A percentile compares a stretch with the other conserved stretches of the same genome.
Conservation (phyloP, 306 rosid genomes). For the Gleditsia sinensis region DNA sequence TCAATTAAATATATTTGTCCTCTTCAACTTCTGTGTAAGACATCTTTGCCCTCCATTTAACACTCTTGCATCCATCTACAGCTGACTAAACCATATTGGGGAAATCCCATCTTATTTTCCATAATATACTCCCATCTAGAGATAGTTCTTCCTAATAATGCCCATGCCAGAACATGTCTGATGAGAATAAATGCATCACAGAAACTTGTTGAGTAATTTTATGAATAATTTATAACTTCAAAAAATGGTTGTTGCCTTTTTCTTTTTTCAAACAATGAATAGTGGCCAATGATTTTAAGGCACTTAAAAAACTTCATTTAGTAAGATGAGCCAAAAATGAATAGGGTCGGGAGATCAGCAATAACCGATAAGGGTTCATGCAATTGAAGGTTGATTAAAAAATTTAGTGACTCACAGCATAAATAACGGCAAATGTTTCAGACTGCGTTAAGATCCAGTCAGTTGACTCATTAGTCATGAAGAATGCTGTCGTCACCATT, state of each 20-base stretch:
- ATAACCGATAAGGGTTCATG: not conserved
- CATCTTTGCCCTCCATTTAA: not conserved
- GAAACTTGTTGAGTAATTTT: slow-evolving; percentile 11
- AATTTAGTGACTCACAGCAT: slow-evolving; percentile 68
- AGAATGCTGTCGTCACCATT: slow-evolving; percentile 81
- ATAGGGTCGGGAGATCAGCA: not conserved
- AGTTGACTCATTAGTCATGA: slow-evolving; percentile 70
- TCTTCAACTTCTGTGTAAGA: not conserved
- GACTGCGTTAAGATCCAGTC: slow-evolving; percentile 83
- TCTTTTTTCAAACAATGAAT: slow-evolving; percentile 13
- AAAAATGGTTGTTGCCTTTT: not conserved
- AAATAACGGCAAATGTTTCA: slow-evolving; percentile 80
- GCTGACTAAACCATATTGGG: not conserved
- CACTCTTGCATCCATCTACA: slow-evolving; percentile 1
- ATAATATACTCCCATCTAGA: slow-evolving; percentile 1
- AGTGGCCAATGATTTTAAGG: not conserved
- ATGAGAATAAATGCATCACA: not conserved
- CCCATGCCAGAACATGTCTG: slow-evolving; percentile 10
- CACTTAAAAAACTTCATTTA: not conserved
- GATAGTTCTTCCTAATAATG: not conserved
- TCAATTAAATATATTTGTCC: not conserved
- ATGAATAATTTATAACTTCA: not conserved
- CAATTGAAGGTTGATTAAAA: slow-evolving; percentile 22
- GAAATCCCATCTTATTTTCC: slow-evolving; percentile 15
- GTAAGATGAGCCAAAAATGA: slow-evolving; percentile 22